Evolutionary conservation across 2,329 filamentous ascomycete genomes (phyloP).

Genomic region (Aureobasidium sp.): DNA sequence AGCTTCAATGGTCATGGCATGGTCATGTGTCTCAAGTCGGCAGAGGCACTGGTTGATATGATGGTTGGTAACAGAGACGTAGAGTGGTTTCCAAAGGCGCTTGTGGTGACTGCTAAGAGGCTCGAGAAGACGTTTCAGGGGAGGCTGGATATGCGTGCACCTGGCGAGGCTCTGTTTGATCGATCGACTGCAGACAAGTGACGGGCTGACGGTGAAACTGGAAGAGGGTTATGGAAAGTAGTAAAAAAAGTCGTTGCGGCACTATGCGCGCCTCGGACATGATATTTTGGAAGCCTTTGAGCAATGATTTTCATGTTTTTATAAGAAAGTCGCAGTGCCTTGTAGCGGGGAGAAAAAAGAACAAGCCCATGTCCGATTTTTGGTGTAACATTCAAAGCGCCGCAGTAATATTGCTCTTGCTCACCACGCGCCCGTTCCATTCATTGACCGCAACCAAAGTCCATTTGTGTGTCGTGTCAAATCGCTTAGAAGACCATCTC

Average conservation of each 20-base stretch:
- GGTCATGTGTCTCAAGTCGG: conserved; percentile 39
- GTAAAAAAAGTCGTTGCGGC: conserved; percentile 12
- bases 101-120: conserved; percentile 41
- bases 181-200: neutral
- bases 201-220: neutral
- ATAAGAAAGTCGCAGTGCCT: conserved; percentile 12
- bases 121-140: conserved; percentile 13
- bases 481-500: conserved; percentile 93
- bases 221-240: neutral
- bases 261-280: conserved; percentile 14
- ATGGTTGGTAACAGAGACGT: conserved; percentile 27
- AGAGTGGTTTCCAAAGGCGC: conserved; percentile 48
- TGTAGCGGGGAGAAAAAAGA: conserved; percentile 9
- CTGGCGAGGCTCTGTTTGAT: conserved; percentile 12
- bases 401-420: conserved; percentile 11
- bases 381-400: conserved; percentile 12
- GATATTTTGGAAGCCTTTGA: conserved; percentile 10
- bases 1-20: conserved; percentile 56
- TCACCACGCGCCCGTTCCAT: conserved; percentile 13
- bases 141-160: conserved; percentile 17
- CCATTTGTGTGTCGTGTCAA: conserved; percentile 14
- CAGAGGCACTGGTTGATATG: conserved; percentile 50
- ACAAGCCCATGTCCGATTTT: conserved; percentile 14
- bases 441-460: conserved; percentile 11
- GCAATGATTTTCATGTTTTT: conserved; percentile 14